Evolutionary conservation across 75 land plant genomes (phyloP), one percentile per base, ranked within the genome.

Genomic region (Pinus tabuliformis): DNA sequence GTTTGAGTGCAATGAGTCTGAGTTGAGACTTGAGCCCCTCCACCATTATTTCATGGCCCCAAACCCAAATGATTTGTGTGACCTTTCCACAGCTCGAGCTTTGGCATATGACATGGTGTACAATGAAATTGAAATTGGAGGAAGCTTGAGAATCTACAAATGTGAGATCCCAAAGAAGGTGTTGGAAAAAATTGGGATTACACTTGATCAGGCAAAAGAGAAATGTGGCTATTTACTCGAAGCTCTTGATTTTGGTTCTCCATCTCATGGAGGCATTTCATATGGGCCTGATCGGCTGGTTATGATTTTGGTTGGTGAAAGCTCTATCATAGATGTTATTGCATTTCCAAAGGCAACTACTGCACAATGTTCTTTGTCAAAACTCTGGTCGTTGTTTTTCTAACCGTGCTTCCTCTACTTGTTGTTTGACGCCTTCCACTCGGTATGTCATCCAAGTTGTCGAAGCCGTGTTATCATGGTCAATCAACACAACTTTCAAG

Each of bases 221-320:
- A 96, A 96, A 73, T 96, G 93, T 86, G 99, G 99, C 0, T 93
- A 91, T 77, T 88, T 96, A 52, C 81, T 96, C 58, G 97, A 93
- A 59, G 92, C 96, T 59, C 72, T 96, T 13, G 99, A 96, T 74
- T 87, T 91, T 83, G 99, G 99, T 68, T 94, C 99, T 78, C 99
- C 99, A 76, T 97, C 99, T 39, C 99, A 96, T 77, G 99, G 99
- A 52, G 99, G 99, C 28, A 96, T 96, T 56, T 97, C 99, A 0
- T 96, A 85, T 89, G 99, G 99, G 0, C 77, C 93, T 77, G 99
- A 96, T 75, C 87, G 99, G 39, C 59, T 96, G 79, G 97, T 96
- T 28, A 96, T 96, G 99, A 83, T 93, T 59, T 77, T 96, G 73
- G 99, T 94, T 57, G 97, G 91, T 59, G 90, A 93, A 56, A 88